Evolutionary conservation across 345 rosid species (phyloP).

Genomic region (Boechera divaricarpa): DNA sequence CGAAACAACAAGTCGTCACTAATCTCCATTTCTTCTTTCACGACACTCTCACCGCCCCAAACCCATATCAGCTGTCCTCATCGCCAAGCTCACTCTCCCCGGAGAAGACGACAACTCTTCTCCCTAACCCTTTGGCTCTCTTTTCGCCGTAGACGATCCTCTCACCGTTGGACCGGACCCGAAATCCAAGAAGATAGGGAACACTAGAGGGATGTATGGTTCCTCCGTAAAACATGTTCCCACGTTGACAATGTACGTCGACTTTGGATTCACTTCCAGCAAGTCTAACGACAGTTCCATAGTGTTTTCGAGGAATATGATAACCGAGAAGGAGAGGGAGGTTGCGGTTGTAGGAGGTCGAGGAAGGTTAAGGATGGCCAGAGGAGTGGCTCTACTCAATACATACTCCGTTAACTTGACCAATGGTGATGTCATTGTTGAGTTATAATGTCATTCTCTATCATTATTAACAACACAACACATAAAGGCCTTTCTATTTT

Average conservation of each 20-base stretch:
- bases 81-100: conserved; percentile 39
- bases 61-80: conserved; percentile 39
- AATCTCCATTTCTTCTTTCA: conserved; percentile 54
- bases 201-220: conserved; percentile 53
- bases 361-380: conserved; percentile 55
- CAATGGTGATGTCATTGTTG: conserved; percentile 51
- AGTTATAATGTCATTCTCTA: conserved; percentile 46
- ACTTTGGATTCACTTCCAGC: conserved; percentile 50
- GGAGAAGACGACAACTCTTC: background rate
- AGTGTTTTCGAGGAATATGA: conserved; percentile 54
- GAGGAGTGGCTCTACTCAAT: conserved; percentile 48
- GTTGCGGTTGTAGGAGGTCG: conserved; percentile 63
- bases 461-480: conserved; percentile 40
- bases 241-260: conserved; percentile 5
- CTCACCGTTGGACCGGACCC: conserved; percentile 51
- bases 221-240: conserved; percentile 40
- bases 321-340: conserved; percentile 47
- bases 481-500: too few relatives aligned
- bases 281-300: conserved; percentile 58
- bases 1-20: conserved; percentile 38
- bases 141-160: conserved; percentile 53
- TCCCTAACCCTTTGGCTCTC: conserved; percentile 39
- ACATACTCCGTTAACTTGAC: conserved; percentile 39
- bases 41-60: conserved; percentile 36
- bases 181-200: conserved; percentile 46